Percentiles rank a stretch among this genome's conserved stretches.
phyloP scores from a whole-genome alignment of 768 basidiomycete genomes.

The Podaxis sp. region DNA sequence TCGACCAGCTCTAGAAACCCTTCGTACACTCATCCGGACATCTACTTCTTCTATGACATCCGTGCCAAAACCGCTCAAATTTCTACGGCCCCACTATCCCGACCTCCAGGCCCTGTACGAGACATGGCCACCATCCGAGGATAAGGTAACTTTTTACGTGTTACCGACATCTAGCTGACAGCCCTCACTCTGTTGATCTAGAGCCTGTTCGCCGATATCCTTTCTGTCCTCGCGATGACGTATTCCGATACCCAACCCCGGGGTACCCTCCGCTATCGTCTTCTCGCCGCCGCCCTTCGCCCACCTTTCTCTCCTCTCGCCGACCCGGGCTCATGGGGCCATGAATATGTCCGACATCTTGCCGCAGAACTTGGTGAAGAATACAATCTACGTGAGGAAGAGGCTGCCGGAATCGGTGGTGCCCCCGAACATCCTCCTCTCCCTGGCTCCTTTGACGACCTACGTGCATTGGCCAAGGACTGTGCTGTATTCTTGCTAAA shows the following conservation, averaged over 20 bases:
- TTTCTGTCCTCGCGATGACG: slow-evolving; percentile 98
- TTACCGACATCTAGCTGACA: neutral
- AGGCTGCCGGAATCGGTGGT: slow-evolving; percentile 25
- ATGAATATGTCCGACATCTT: slow-evolving; percentile 97
- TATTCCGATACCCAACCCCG: slow-evolving; percentile 97
- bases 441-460: slow-evolving; percentile 66
- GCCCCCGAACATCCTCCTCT: slow-evolving; percentile 25
- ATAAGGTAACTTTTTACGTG: slow-evolving; percentile 50
- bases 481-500: slow-evolving; percentile 86
- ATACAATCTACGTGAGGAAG: slow-evolving; percentile 65
- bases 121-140: slow-evolving; percentile 70
- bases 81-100: slow-evolving; percentile 91
- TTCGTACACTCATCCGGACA: slow-evolving; percentile 90
- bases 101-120: slow-evolving; percentile 81
- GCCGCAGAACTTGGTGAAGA: slow-evolving; percentile 97
- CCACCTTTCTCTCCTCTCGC: slow-evolving; percentile 63
- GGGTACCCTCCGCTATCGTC: slow-evolving; percentile 90
- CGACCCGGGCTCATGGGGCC: slow-evolving; percentile 97
- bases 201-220: slow-evolving; percentile 94
- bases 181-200: slow-evolving; percentile 27
- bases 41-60: slow-evolving; percentile 99
- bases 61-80: slow-evolving; percentile 98
- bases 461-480: slow-evolving; percentile 72
- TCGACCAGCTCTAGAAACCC: slow-evolving; percentile 86
- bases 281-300: slow-evolving; percentile 71